phyloP scores from a whole-genome alignment of 2,329 filamentous ascomycete species.

The Nothophaeocryptopus gaeumannii region DNA sequence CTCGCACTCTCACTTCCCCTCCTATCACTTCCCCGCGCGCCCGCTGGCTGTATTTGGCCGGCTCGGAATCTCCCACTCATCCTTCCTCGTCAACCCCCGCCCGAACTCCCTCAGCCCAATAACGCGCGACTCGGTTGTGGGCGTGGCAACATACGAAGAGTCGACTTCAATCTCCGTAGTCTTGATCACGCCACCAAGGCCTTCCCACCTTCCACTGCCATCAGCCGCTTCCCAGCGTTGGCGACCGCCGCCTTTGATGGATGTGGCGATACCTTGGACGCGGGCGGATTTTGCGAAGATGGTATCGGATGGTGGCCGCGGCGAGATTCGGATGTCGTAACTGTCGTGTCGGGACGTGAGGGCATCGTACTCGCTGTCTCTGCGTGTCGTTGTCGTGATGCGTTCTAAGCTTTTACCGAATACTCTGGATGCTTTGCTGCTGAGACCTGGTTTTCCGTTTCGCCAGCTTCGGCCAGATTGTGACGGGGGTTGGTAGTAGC shows the following conservation, averaged over 20 bases:
- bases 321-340: neutral
- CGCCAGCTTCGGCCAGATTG: conserved; percentile 6
- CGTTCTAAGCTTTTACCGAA: conserved; percentile 7
- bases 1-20: too few relatives aligned
- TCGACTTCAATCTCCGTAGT: conserved; percentile 17
- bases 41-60: neutral
- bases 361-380: conserved; percentile 4
- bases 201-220: conserved; percentile 14
- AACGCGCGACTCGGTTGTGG: conserved; percentile 1
- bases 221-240: conserved; percentile 13
- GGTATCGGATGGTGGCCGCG: neutral
- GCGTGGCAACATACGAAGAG: conserved; percentile 3
- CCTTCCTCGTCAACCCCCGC: conserved; percentile 13
- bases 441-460: neutral
- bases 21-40: too few relatives aligned
- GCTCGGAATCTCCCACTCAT: conserved; percentile 13
- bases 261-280: conserved; percentile 1
- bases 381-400: conserved; percentile 3
- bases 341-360: conserved; percentile 6
- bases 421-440: conserved; percentile 4
- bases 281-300: neutral
- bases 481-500: conserved; percentile 1
- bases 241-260: conserved; percentile 11
- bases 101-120: conserved; percentile 10
- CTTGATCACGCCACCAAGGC: conserved; percentile 16